Base-by-base conservation (phyloP, 2,329 filamentous ascomycete species). In the Aspergillus candidus region DNA sequence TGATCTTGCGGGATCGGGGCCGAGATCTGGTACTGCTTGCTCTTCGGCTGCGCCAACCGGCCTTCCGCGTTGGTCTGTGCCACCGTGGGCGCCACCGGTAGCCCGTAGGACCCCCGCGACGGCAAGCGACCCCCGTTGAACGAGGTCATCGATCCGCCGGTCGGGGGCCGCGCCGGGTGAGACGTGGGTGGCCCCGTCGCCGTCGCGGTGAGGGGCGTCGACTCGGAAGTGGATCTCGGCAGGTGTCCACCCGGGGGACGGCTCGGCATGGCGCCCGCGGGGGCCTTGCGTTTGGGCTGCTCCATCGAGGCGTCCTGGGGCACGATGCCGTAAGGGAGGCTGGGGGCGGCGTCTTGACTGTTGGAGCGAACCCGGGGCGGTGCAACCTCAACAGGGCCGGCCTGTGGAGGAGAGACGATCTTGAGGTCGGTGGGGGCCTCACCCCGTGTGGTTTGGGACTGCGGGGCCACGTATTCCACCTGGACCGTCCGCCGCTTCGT, bases 381-480 rank as follows among this genome's bases (percentile, higher is more conserved):
- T 30, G 55, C 48, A 37, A 53, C 50, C 38, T 51, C 54, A 11
- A 35, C 38, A 7, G 44, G 27, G 38, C 49, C 51, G 31, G 60
- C 55, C 18, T 52, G 39, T 35, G 45, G 48, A 6, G 52, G 43
- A 35, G 46, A 27, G 29, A 44, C 45, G 8, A 50, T 43, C 18
- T 45, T 40, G 12, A 40, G 36, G 4, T 41, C 47, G 27, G 39
- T 31, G 11, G 51, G 41, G 1, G 48, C 38, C 50, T 79, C 79
- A 27, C 86, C 88, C 52, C 91, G 80, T 50, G 84, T 78, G 1
- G 91, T 96, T 60, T 91, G 83, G 5, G 88, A 94, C 18, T 84
- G 83, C 17, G 93, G 93, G 14, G 90, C 86, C 44, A 97, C 93
- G 66, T 98, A 98, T 72, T 98, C 93, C 49, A 98, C 87, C 69